These are phyloP conservation scores for Phanerochaete carnosa DNA, from an alignment of 768 basidiomycete genomes.

Conservation along the genomic window DNA sequence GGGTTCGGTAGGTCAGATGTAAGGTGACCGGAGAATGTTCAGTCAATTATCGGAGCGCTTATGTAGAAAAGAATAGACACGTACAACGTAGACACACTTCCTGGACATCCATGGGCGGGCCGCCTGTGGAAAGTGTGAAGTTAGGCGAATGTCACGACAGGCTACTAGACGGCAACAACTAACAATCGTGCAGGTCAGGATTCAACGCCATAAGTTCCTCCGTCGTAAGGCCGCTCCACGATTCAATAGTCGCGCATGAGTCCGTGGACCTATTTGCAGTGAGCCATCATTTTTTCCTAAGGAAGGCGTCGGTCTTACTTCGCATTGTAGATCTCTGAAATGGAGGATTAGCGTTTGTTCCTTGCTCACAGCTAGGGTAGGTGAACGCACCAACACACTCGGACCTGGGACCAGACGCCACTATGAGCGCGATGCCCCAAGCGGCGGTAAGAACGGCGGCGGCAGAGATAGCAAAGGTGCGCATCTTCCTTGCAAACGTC, in stretches of 20 bases:
- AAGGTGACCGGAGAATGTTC: background rate
- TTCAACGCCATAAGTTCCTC: background rate
- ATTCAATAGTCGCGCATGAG: background rate
- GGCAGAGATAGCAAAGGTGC: background rate
- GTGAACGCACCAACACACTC: background rate
- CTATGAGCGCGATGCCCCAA: background rate
- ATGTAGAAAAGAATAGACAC: background rate
- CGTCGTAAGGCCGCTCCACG: background rate
- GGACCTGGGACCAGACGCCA: background rate
- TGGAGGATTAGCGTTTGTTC: background rate
- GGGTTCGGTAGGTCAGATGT: background rate
- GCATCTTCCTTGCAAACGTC: background rate
- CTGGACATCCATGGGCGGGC: background rate
- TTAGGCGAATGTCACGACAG: background rate
- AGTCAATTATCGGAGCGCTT: background rate
- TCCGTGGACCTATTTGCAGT: background rate
- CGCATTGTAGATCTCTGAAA: slow-evolving; percentile 1
- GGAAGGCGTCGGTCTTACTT: background rate
- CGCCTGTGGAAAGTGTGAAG: background rate
- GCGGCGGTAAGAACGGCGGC: background rate
- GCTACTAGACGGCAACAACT: background rate
- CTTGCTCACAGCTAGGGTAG: background rate
- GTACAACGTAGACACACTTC: background rate
- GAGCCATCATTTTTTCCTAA: background rate
- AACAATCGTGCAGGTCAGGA: background rate